Evolutionary conservation across 2,329 filamentous ascomycete species (phyloP), one percentile per base, ranked within the genome.

Genomic region (Parascedosporium putredinis): DNA sequence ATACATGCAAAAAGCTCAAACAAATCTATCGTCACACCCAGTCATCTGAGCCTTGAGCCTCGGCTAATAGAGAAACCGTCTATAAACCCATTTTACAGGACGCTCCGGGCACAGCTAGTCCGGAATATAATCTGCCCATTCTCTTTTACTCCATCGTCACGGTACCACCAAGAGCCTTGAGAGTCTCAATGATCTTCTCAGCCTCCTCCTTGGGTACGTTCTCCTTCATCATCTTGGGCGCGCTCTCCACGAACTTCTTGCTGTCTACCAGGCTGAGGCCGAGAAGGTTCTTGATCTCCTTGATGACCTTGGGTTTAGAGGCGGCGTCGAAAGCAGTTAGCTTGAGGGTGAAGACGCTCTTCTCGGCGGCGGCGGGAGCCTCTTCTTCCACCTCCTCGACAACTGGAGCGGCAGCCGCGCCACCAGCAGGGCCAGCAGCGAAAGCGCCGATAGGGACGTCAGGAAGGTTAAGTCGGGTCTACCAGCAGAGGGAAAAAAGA

Each of bases 181-280:
- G 78, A 38, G 87, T 83, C 68, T 88, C 87, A 52, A 98, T 81
- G 63, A 98, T 96, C 84, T 98, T 98, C 79, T 97, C 91, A 6
- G 88, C 89, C 68, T 99, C 94, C 64, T 99, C 93, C 81, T 98
- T 99, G 56, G 91, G 86, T 58, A 98, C 89, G 47, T 86, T 90
- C 73, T 99, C 93, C 83, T 97, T 97, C 88, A 99, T 87, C 69
- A 88, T 74, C 84, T 99, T 99, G 56, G 93, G 93, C 59, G 87
- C 90, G 64, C 87, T 88, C 78, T 99, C 93, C 57, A 98, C 93
- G 63, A 99, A 99, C 77, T 99, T 99, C 85, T 99, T 99, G 73
- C 88, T 95, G 71, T 99, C 93, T 59, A 99, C 94, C 74, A 99
- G 78, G 67, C 87, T 94, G 64, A 98, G 72, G 40, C 93, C 93